Percentiles rank a stretch among this genome's conserved stretches.
Evolutionary conservation across 2,329 filamentous ascomycete genomes (phyloP).

Genomic region (Diaporthe vaccinii): DNA sequence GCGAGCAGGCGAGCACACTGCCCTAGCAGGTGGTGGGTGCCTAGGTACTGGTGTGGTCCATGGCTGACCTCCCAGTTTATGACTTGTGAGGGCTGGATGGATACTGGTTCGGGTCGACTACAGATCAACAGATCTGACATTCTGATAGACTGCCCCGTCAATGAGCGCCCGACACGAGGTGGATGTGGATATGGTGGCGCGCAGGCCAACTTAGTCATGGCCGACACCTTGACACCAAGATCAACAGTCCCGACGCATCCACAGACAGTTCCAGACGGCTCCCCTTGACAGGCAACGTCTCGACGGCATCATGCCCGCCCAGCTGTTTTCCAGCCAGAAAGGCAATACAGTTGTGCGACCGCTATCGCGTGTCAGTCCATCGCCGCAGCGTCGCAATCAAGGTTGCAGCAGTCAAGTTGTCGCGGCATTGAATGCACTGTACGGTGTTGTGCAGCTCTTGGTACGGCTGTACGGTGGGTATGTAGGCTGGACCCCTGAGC

Average conservation of each 20-base stretch:
- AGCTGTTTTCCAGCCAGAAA: not conserved
- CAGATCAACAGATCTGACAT: constrained; percentile 28
- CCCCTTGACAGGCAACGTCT: constrained; percentile 17
- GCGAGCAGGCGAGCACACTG: constrained; percentile 8
- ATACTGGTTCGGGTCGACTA: not conserved
- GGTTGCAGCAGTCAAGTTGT: not conserved
- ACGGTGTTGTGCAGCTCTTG: constrained; percentile 17
- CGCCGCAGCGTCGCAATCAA: constrained; percentile 2
- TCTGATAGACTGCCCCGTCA: constrained; percentile 22
- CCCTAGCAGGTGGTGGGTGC: constrained; percentile 6
- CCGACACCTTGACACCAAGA: constrained; percentile 27
- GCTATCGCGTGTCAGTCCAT: not conserved
- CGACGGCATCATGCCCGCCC: not conserved
- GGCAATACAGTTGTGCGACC: not conserved
- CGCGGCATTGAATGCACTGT: not conserved
- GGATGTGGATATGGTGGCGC: constrained; percentile 12
- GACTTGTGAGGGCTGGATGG: not conserved
- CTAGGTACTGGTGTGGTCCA: not conserved
- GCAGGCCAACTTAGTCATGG: constrained; percentile 27
- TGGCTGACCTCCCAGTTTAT: not conserved
- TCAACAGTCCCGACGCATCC: constrained; percentile 20
- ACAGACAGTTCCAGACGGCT: constrained; percentile 15
- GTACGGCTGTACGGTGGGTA: not conserved
- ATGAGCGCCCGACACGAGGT: constrained; percentile 25
- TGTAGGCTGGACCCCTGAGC: constrained; percentile 23